Evolutionary conservation across 2,329 filamentous ascomycete species (phyloP), one percentile per base, ranked within the genome.

Genomic region (Beauveria medogensis): DNA sequence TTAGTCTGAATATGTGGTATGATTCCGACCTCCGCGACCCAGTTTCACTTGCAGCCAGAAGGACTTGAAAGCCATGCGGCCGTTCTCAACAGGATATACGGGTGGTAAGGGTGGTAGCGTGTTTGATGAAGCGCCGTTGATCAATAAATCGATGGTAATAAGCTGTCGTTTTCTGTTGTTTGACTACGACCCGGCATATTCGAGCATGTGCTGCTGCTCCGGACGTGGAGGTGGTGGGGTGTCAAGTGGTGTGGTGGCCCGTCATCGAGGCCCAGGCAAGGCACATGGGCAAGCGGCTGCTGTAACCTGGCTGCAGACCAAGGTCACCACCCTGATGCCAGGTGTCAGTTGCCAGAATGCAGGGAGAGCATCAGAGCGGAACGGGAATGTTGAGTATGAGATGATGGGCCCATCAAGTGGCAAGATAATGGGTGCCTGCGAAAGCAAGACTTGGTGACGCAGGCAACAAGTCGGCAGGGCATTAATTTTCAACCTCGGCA

Each of bases 111-210:
- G 34, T 43, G 28, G 46, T 47, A 51, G 55, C n/a, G 34, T 58
- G 56, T 59, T 59, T 59, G 47, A 41, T 40, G 56, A 59, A 46
- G 56, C 56, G 56, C 56, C 56, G 56, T 26, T 26, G 41, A 46
- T 44, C 37, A 50, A 30, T 22, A 28, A 41, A 18, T 56, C 30
- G 30, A 47, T 50, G 55, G 47, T 37, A 51, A 22, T 10, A 43
- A 52, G 48, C 26, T 24, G 18, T n/a, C 24, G 5, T 24, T 14
- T 44, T 52, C 28, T 24, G 48, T 20, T 48, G 22, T 20, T 50
- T 12, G 30, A 18, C 28, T 58, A 37, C 43, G 51, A 24, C 55
- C 24, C 34, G 46, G 47, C 55, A 40, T 56, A 56, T 55, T n/a
- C 24, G 37, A 46, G 24, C 9, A 22, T 50, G 20, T 22, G 22